Percentiles rank a stretch among this genome's conserved stretches.
phyloP scores from a whole-genome alignment of 176 grass and related monocot genomes.

The Olyra latifolia region DNA sequence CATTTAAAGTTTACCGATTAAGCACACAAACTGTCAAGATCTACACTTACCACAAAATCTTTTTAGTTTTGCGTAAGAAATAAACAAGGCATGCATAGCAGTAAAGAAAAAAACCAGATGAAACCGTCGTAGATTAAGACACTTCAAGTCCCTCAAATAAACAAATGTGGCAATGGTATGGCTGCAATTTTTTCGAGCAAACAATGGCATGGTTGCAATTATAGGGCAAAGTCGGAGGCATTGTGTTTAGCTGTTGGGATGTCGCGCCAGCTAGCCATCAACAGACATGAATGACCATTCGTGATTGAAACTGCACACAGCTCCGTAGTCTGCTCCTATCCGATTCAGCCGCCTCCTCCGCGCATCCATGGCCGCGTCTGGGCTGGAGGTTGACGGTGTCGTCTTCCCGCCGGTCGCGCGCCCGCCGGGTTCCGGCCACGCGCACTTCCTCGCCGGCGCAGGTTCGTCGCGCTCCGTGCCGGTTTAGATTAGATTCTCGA shows the following conservation, averaged over 20 bases:
- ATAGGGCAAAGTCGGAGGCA: not conserved
- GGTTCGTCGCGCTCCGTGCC: constrained; percentile 24
- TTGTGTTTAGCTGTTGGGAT: not conserved
- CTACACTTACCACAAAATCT: not conserved
- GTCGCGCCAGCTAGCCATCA: constrained; percentile 15
- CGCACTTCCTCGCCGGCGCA: constrained; percentile 70
- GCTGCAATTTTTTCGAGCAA: too few relatives aligned
- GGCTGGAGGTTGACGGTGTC: constrained; percentile 52
- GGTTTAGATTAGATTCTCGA: not conserved
- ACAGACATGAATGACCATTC: not conserved
- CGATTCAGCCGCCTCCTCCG: not conserved
- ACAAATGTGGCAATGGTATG: too few relatives aligned
- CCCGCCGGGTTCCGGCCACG: constrained; percentile 37
- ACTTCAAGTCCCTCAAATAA: too few relatives aligned
- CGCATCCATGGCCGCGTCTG: constrained; percentile 27
- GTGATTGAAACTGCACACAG: not conserved
- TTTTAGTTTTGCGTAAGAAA: too few relatives aligned
- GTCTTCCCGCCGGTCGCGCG: constrained; percentile 46
- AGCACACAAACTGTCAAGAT: not conserved
- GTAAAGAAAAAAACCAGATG: too few relatives aligned
- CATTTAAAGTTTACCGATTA: too few relatives aligned
- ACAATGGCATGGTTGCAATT: constrained; percentile 28
- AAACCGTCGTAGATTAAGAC: too few relatives aligned
- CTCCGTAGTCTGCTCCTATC: not conserved
- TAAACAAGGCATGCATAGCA: too few relatives aligned